Conservation (phyloP, 345 rosid genomes). For the Heritiera fomes region DNA sequence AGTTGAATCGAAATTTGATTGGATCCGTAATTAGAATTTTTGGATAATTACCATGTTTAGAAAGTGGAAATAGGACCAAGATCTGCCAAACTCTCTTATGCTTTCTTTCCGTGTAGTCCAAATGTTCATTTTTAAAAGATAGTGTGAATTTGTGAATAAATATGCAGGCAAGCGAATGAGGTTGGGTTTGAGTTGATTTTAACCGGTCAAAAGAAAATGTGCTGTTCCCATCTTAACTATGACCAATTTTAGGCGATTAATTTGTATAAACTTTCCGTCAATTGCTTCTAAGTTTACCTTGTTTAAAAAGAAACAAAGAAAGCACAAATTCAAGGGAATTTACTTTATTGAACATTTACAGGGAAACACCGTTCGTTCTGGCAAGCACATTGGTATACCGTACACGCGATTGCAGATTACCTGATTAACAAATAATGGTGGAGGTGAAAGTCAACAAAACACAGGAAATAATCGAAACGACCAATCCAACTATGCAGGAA, state of each 20-base stretch:
- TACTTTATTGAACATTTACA: background rate
- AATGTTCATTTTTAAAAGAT: background rate
- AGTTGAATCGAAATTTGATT: conserved; percentile 19
- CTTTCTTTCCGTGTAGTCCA: background rate
- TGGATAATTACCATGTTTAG: background rate
- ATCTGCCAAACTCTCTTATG: background rate
- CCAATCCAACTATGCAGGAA: conserved; percentile 14
- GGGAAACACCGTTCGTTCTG: background rate
- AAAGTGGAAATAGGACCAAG: background rate
- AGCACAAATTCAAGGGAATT: background rate
- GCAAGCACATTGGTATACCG: background rate
- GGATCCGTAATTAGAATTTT: background rate
- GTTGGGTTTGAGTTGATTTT: background rate
- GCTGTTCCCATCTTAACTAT: background rate
- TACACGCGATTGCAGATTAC: background rate
- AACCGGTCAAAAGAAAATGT: background rate
- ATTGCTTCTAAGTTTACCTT: too few species aligned
- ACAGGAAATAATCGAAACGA: background rate
- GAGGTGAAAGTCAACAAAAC: background rate
- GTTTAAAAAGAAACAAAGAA: too few species aligned
- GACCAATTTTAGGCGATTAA: background rate
- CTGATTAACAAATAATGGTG: background rate
- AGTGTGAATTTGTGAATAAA: background rate
- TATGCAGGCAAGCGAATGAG: background rate
- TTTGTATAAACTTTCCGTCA: too few species aligned